phyloP scores from a whole-genome alignment of 2,329 filamentous ascomycete species.

The Fusarium vanettenii region DNA sequence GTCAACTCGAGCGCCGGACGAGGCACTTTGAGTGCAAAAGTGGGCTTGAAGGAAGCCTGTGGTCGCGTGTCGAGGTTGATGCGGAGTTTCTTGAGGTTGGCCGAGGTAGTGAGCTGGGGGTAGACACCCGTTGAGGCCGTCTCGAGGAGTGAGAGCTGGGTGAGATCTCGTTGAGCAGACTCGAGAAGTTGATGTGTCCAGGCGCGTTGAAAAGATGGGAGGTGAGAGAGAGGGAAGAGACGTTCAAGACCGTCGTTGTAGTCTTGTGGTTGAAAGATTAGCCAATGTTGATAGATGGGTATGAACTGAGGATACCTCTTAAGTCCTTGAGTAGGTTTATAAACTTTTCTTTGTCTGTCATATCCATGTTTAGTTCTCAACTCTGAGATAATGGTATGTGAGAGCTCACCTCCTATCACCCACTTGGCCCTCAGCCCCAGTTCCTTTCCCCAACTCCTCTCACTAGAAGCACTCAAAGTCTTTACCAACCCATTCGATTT shows the following conservation, averaged over 20 bases:
- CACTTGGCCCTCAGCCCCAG: conserved; percentile 55
- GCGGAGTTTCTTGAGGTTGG: conserved; percentile 57
- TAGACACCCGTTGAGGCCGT: conserved; percentile 55
- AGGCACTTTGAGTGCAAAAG: conserved; percentile 55
- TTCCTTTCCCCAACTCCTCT: conserved; percentile 48
- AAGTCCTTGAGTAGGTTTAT: conserved; percentile 53
- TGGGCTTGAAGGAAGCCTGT: conserved; percentile 55
- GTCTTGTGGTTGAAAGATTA: conserved; percentile 43
- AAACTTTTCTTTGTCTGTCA: conserved; percentile 59
- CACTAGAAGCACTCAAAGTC: conserved; percentile 21
- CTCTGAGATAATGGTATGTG: background rate
- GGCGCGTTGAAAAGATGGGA: conserved; percentile 57
- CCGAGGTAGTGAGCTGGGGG: conserved; percentile 55
- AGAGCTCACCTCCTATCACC: conserved; percentile 54
- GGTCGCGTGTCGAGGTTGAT: conserved; percentile 59
- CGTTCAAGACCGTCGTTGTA: conserved; percentile 62
- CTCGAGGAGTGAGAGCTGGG: conserved; percentile 56
- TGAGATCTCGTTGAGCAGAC: conserved; percentile 55
- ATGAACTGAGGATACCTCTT: conserved; percentile 46
- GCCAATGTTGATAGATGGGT: background rate
- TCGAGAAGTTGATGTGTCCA: conserved; percentile 61
- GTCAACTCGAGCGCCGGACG: conserved; percentile 45
- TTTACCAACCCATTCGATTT: conserved; percentile 34
- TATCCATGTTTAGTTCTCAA: background rate
- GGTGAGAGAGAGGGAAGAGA: conserved; percentile 56